phyloP scores from a whole-genome alignment of 164 flowering plant genomes.

The Stephania cephalantha region DNA sequence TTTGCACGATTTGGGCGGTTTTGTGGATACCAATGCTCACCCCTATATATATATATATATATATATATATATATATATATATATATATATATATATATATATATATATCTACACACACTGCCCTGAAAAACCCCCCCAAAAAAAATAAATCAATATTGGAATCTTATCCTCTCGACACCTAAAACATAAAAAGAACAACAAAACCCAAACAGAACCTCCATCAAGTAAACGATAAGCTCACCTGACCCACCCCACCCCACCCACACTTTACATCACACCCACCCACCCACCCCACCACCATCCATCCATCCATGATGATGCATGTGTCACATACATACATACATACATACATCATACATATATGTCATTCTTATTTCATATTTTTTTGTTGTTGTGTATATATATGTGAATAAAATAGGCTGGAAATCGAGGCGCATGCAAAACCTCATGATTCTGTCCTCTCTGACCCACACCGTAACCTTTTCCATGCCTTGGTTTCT shows the following conservation, averaged over 20 bases:
- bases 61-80: too few species aligned
- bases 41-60: too few species aligned
- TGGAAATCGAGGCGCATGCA: conserved; percentile 14
- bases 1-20: too few species aligned
- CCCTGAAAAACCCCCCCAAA: not conserved
- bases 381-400: not conserved
- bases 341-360: not conserved
- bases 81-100: not conserved
- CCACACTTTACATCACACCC: not conserved
- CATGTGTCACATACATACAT: not conserved
- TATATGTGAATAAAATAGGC: not conserved
- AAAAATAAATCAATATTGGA: not conserved
- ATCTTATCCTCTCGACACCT: not conserved
- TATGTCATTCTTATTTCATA: not conserved
- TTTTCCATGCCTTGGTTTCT: conserved; percentile 14
- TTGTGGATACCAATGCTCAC: too few species aligned
- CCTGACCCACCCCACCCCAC: not conserved
- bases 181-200: not conserved
- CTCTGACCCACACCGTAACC: conserved; percentile 37
- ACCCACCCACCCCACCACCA: not conserved
- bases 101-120: not conserved
- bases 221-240: conserved; percentile 1
- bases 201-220: not conserved
- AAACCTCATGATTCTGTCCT: conserved; percentile 44
- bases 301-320: not conserved